Evolutionary conservation across 2,329 filamentous ascomycete species (phyloP).

Genomic region (Diaporthe nobilis): DNA sequence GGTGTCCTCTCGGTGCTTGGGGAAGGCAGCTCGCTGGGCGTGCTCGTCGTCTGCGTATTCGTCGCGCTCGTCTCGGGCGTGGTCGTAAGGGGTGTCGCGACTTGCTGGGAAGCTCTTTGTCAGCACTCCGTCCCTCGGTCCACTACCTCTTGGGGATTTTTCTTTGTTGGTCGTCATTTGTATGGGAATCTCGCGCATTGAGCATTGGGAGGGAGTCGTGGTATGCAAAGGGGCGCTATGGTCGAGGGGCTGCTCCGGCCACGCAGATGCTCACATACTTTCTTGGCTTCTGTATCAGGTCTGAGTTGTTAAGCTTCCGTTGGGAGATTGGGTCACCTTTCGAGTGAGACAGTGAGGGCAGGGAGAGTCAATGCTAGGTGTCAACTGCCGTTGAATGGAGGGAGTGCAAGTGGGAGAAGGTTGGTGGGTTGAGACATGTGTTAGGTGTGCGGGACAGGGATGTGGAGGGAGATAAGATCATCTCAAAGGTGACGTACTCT

Average conservation of each 20-base stretch:
- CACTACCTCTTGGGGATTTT: not conserved
- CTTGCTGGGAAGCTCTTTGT: slow-evolving; percentile 7
- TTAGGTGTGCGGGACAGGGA: slow-evolving; percentile 22
- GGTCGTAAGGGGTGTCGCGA: not conserved
- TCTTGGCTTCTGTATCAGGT: slow-evolving; percentile 9
- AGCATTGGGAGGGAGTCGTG: not conserved
- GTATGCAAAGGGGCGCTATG: not conserved
- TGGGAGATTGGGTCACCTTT: not conserved
- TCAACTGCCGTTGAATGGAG: not conserved
- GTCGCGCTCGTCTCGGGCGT: slow-evolving; percentile 9
- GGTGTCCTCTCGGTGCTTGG: not conserved
- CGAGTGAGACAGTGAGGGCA: slow-evolving; percentile 12
- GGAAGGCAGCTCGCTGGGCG: not conserved
- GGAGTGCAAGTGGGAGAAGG: slow-evolving; percentile 3
- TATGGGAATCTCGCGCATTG: not conserved
- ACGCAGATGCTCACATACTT: slow-evolving; percentile 23
- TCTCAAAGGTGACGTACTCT: slow-evolving; percentile 26
- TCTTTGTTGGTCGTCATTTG: not conserved
- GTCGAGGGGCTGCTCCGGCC: not conserved
- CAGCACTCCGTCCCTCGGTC: not conserved
- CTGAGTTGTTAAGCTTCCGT: slow-evolving; percentile 25
- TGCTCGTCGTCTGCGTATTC: not conserved
- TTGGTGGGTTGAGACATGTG: slow-evolving; percentile 31
- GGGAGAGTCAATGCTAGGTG: slow-evolving; percentile 10
- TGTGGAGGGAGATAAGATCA: slow-evolving; percentile 27